Conservation (phyloP, 2,329 filamentous ascomycete species). For the Dactylellina cionopaga region DNA sequence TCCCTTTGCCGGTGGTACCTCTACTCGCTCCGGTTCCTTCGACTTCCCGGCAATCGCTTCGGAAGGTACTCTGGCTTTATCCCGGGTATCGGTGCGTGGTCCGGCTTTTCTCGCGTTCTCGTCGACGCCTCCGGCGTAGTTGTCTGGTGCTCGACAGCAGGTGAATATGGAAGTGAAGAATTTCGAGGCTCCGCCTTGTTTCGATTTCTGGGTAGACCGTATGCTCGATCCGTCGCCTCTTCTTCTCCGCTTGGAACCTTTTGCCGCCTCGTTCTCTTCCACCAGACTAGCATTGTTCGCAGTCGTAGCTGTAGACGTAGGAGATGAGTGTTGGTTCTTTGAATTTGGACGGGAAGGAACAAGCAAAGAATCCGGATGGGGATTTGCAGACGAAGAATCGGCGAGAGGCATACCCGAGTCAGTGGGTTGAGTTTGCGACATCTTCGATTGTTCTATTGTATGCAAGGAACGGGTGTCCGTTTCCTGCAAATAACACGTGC, state of each 20-base stretch:
- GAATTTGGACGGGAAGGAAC: constrained; percentile 52
- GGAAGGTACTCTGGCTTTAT: constrained; percentile 37
- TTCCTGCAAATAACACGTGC: constrained; percentile 49
- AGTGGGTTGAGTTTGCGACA: constrained; percentile 51
- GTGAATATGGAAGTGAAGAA: constrained; percentile 57
- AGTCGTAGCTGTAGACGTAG: constrained; percentile 56
- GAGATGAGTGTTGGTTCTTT: constrained; percentile 53
- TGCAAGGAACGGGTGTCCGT: constrained; percentile 39
- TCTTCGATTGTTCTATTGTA: constrained; percentile 28
- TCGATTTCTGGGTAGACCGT: constrained; percentile 50
- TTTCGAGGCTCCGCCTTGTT: constrained; percentile 43
- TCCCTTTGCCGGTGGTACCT: constrained; percentile 15
- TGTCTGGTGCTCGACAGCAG: constrained; percentile 55
- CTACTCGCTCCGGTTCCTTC: constrained; percentile 27
- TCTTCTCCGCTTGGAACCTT: constrained; percentile 56
- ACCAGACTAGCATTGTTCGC: constrained; percentile 54
- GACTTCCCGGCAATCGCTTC: constrained; percentile 29
- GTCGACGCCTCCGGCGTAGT: constrained; percentile 32
- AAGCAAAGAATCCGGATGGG: constrained; percentile 52
- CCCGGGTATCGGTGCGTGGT: constrained; percentile 30
- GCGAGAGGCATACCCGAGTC: constrained; percentile 52
- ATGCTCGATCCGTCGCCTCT: constrained; percentile 54
- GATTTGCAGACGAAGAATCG: constrained; percentile 51
- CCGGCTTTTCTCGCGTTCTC: constrained; percentile 47
- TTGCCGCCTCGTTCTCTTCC: constrained; percentile 55